A percentile compares a stretch with the other conserved stretches of the same genome.
These are phyloP conservation scores for Mayamaea pseudoterrestris DNA, from an alignment of 108 stramenopile genomes.

Conservation along the genomic window DNA sequence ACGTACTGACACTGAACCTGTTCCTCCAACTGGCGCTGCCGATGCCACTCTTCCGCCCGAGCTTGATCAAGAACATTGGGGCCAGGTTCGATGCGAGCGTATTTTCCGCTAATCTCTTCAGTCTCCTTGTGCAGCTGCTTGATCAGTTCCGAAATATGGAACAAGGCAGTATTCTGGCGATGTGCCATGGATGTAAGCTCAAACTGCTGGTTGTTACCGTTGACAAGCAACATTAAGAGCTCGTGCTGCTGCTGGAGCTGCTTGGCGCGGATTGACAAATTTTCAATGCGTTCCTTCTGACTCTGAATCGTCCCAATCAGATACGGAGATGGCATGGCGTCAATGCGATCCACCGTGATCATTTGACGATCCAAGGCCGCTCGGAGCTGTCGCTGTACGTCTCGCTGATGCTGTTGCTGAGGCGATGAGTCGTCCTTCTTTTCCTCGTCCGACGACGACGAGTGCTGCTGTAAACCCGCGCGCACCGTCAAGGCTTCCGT, in stretches of 20 bases:
- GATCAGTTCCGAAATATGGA: slow-evolving; percentile 29
- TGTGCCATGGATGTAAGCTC: slow-evolving; percentile 21
- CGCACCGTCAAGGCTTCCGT: slow-evolving; percentile 56
- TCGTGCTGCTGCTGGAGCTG: slow-evolving; percentile 8
- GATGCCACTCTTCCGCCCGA: slow-evolving; percentile 30
- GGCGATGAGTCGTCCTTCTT: slow-evolving; percentile 5
- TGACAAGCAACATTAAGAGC: slow-evolving; percentile 8
- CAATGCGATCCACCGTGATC: slow-evolving; percentile 56
- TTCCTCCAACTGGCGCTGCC: slow-evolving; percentile 38
- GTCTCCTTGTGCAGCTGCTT: slow-evolving; percentile 34
- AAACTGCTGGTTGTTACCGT: slow-evolving; percentile 19
- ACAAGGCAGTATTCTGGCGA: slow-evolving; percentile 37
- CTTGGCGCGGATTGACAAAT: too few species aligned
- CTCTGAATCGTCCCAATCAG: slow-evolving; percentile 49
- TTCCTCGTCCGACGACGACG: neutral
- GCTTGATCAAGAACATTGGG: slow-evolving; percentile 56
- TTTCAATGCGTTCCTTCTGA: slow-evolving; percentile 32
- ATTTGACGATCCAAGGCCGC: slow-evolving; percentile 42
- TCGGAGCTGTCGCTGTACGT: slow-evolving; percentile 11
- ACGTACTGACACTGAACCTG: slow-evolving; percentile 29
- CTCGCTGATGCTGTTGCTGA: neutral
- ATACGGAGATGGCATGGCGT: slow-evolving; percentile 67
- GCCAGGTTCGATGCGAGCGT: slow-evolving; percentile 29
- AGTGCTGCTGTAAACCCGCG: slow-evolving; percentile 13
- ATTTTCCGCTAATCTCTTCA: slow-evolving; percentile 34